Evolutionary conservation across 441 rosid species (phyloP), one percentile per base, ranked within the genome.

Genomic region (Brassica hybrid): DNA sequence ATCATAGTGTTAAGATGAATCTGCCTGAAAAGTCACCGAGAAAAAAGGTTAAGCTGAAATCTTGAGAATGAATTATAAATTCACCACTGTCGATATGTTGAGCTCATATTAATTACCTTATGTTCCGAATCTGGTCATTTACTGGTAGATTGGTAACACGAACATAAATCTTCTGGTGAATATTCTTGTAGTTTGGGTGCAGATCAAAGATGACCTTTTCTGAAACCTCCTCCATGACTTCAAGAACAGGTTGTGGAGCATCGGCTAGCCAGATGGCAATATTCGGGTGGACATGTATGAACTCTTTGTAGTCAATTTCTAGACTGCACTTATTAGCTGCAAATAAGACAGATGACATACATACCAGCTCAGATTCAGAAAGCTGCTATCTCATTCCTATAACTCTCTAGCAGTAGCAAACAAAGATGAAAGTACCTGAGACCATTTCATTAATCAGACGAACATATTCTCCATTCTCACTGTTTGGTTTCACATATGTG

Each of bases 201-300:
- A 96, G 81, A 67, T 88, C 90, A 69, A 96, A 90, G 78, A 96
- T 93, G 71, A 92, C 96, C 57, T 81, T 91, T 78, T 84, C 83
- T 2, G 90, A 85, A 65, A 94, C 91, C 78, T 94, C 96, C 84
- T 96, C 99, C 99, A 96, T 92, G 76, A 96, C 97, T 85, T 94
- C 98, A 41, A 96, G 87, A 60, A 96, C 98, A 80, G 99, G 88
- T 64, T 94, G 99, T 41, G 99, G 96, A 45, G 98, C 99, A 92
- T 94, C 99, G 1, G 99, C 97, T 62, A 92, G 86, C 98, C 98
- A 96, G 76, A 94, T 96, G 10, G 99, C 97, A 77, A 96, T 96
- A 77, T 96, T 96, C 18, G 98, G 98, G 83, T 92, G 97, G 60
- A 90, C 88, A 60, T 86, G 90, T 57, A 96, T 94, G 83, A 96